phyloP scores from a whole-genome alignment of 2,329 filamentous ascomycete genomes.

The Sporothrix euskadiensis region DNA sequence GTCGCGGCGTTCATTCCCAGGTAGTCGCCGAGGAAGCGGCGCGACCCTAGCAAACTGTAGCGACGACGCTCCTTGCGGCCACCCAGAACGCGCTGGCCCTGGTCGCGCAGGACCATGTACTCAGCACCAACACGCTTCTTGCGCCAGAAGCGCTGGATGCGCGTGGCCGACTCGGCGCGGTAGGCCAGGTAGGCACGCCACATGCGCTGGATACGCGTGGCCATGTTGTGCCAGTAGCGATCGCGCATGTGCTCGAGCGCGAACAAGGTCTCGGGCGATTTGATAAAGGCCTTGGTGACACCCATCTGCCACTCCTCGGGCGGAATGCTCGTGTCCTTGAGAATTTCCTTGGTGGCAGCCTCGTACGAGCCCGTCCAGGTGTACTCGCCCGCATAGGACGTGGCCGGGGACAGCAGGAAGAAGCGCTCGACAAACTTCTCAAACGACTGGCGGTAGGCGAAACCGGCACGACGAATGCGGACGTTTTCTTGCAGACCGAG shows the following conservation, averaged over 20 bases:
- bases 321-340: constrained; percentile 95
- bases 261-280: constrained; percentile 94
- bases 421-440: constrained; percentile 98
- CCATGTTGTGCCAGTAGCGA: constrained; percentile 99
- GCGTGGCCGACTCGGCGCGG: constrained; percentile 84
- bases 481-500: constrained; percentile 99
- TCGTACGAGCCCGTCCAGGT: constrained; percentile 90
- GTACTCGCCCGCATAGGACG: constrained; percentile 94
- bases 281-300: constrained; percentile 96
- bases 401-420: constrained; percentile 90
- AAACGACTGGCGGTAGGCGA: constrained; percentile 94
- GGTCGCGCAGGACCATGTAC: constrained; percentile 82
- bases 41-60: constrained; percentile 87
- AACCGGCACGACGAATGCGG: constrained; percentile 90
- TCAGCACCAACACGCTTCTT: constrained; percentile 89
- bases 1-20: constrained; percentile 79
- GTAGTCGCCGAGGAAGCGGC: constrained; percentile 93
- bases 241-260: constrained; percentile 97
- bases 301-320: constrained; percentile 96
- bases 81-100: constrained; percentile 78
- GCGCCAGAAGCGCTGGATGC: constrained; percentile 94
- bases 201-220: constrained; percentile 91
- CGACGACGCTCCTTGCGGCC: constrained; percentile 87
- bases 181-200: constrained; percentile 97
- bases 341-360: constrained; percentile 84